A percentile compares a stretch with the other conserved stretches of the same genome.
Evolutionary conservation across 192 early-diverging fungal genomes (phyloP).

Genomic region (Coemansia sp.): DNA sequence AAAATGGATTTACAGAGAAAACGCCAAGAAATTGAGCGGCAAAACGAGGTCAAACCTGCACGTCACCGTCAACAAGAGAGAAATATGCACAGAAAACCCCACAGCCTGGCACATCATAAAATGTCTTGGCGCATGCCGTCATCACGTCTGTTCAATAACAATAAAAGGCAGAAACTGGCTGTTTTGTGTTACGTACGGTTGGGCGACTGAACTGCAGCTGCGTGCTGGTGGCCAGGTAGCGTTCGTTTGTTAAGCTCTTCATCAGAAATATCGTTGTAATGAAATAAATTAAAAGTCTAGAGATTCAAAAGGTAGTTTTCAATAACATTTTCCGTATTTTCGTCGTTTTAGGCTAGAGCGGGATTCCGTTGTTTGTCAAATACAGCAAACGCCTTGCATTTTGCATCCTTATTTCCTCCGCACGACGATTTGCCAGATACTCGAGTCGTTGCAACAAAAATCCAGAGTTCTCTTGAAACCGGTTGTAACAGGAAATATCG

Average conservation of each 20-base stretch:
- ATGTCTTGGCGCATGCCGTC: conserved; percentile 3
- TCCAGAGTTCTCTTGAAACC: too few relatives aligned
- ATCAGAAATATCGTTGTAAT: not conserved
- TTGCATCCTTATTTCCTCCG: not conserved
- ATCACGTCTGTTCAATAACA: not conserved
- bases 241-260: not conserved
- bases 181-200: not conserved
- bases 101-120: not conserved
- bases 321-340: not conserved
- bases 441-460: too few relatives aligned
- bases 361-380: not conserved
- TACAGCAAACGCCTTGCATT: too few relatives aligned
- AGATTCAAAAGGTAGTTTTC: not conserved
- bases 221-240: not conserved
- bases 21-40: conserved; percentile 17
- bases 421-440: not conserved
- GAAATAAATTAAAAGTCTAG: not conserved
- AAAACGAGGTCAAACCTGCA: not conserved
- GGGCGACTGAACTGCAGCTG: not conserved
- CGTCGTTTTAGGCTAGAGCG: not conserved
- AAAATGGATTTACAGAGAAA: conserved; percentile 13
- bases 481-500: too few relatives aligned
- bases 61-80: conserved; percentile 2
- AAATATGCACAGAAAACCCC: not conserved
- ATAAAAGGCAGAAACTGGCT: not conserved